phyloP scores from a whole-genome alignment of 768 basidiomycete species.

The Leccinum sublutescens region DNA sequence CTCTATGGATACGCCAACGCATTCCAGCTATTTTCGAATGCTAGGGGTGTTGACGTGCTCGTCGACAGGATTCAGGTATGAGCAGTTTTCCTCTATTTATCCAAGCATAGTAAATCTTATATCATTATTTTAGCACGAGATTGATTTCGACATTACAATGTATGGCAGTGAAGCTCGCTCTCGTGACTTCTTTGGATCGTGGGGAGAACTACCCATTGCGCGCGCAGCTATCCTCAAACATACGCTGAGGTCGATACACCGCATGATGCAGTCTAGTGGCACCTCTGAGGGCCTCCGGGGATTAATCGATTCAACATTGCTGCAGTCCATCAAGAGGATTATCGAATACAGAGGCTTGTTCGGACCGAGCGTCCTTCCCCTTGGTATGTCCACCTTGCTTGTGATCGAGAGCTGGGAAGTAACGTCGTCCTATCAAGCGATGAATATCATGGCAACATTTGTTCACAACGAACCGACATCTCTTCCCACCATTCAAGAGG shows the following conservation, averaged over 20 bases:
- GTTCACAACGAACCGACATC: constrained; percentile 99
- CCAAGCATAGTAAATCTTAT: constrained; percentile 8
- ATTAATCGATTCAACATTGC: constrained; percentile 84
- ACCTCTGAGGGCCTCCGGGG: constrained; percentile 93
- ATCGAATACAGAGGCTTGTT: constrained; percentile 80
- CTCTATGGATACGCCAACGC: constrained; percentile 87
- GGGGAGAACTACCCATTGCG: constrained; percentile 65
- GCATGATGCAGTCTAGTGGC: constrained; percentile 97
- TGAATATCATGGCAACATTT: constrained; percentile 95
- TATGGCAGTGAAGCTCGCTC: constrained; percentile 44
- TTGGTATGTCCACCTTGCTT: constrained; percentile 52
- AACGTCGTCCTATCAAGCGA: constrained; percentile 42
- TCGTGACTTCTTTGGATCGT: constrained; percentile 48
- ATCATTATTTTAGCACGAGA: constrained; percentile 51
- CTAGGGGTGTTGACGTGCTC: constrained; percentile 79
- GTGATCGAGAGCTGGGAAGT: neutral
- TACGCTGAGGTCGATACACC: constrained; percentile 86
- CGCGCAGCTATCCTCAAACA: constrained; percentile 86
- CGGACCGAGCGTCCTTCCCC: constrained; percentile 81
- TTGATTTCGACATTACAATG: constrained; percentile 62
- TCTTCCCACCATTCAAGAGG: constrained; percentile 88
- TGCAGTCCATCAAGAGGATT: constrained; percentile 84
- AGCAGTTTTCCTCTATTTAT: neutral
- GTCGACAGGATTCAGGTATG: constrained; percentile 86
- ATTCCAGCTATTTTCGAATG: constrained; percentile 82